Percentiles rank a stretch among this genome's conserved stretches.
phyloP scores from a whole-genome alignment of 352 stramenopile species.

The Phytophthora foliorum region DNA sequence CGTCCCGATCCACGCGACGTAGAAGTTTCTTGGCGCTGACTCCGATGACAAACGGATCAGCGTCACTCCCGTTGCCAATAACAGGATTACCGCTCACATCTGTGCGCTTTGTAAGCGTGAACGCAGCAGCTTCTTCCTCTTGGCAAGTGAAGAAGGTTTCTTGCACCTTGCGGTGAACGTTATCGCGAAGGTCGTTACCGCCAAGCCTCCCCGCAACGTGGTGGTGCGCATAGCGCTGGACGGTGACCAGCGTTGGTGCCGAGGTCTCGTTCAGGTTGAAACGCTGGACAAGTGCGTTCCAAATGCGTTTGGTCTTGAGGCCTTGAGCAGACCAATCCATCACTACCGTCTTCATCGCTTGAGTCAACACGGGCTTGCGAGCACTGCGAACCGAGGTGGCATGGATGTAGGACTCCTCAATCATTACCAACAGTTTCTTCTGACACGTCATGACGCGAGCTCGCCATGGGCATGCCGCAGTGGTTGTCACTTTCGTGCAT shows the following conservation, averaged over 20 bases:
- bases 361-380: conserved; percentile 14
- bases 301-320: conserved; percentile 24
- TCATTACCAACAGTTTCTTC: not conserved
- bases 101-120: conserved; percentile 10
- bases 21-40: conserved; percentile 26
- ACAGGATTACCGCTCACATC: not conserved
- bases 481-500: not conserved
- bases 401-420: conserved; percentile 24
- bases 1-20: conserved; percentile 1
- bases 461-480: conserved; percentile 12
- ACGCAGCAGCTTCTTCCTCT: conserved; percentile 17
- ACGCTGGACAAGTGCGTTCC: conserved; percentile 8
- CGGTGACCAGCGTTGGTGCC: not conserved
- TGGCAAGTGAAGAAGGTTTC: conserved; percentile 7
- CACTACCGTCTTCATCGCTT: conserved; percentile 17
- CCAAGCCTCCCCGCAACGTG: conserved; percentile 12
- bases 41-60: conserved; percentile 15
- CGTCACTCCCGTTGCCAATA: conserved; percentile 16
- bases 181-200: conserved; percentile 4
- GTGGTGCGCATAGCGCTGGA: conserved; percentile 15
- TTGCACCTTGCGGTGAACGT: conserved; percentile 2
- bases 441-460: conserved; percentile 22
- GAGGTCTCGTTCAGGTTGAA: conserved; percentile 9
- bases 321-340: conserved; percentile 11
- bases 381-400: not conserved